A percentile compares a stretch with the other conserved stretches of the same genome.
Evolutionary conservation across 208 protist species (phyloP).

Genomic region (Herpetomonas samuelpessoai): DNA sequence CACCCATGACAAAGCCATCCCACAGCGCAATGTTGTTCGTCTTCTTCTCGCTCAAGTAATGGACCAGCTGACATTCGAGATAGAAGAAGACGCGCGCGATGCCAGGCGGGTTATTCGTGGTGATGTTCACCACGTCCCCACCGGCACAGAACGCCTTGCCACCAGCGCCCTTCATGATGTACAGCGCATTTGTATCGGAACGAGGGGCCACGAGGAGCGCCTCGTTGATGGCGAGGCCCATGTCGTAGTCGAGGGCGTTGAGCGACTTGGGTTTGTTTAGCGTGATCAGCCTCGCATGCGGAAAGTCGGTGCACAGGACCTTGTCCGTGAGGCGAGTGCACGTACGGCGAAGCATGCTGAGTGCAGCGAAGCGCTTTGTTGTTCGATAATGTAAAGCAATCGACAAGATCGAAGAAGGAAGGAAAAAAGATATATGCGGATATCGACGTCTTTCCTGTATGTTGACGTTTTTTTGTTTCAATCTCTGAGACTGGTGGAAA

Average conservation of each 20-base stretch:
- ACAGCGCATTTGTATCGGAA: conserved; percentile 25
- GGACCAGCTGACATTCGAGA: conserved; percentile 66
- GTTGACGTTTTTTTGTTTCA: no score
- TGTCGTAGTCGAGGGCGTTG: conserved; percentile 62
- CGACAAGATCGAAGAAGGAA: background rate
- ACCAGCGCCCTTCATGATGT: conserved; percentile 60
- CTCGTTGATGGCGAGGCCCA: conserved; percentile 32
- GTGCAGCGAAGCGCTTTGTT: background rate
- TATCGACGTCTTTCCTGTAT: no score
- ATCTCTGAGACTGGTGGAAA: no score
- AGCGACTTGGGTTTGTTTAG: conserved; percentile 54
- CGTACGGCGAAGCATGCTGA: conserved; percentile 18
- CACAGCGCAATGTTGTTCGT: conserved; percentile 68
- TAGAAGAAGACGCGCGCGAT: conserved; percentile 52
- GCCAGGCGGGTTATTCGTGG: conserved; percentile 20
- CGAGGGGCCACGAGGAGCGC: conserved; percentile 31
- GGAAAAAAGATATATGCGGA: background rate
- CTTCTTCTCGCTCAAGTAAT: conserved; percentile 44
- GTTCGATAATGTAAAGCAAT: background rate
- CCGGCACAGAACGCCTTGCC: conserved; percentile 85
- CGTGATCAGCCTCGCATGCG: conserved; percentile 42
- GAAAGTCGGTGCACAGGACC: conserved; percentile 51
- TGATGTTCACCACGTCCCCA: conserved; percentile 65
- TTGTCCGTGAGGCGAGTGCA: conserved; percentile 5
- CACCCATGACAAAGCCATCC: conserved; percentile 83